phyloP scores from a whole-genome alignment of 2,329 filamentous ascomycete species.

The Dactylonectria estremocensis region DNA sequence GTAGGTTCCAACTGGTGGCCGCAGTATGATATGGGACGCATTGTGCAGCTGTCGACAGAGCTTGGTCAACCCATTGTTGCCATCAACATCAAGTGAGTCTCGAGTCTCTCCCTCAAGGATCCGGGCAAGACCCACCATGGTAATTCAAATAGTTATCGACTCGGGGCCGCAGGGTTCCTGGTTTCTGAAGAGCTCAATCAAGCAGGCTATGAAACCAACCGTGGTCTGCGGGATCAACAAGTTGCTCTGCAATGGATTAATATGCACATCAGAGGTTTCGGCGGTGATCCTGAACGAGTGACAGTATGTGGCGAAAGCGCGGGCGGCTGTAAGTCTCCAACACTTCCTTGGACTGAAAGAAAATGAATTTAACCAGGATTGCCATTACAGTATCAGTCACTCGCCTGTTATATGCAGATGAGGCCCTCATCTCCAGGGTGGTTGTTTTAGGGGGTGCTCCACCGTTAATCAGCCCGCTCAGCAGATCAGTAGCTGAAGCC shows the following conservation, averaged over 20 bases:
- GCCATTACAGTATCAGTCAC: neutral
- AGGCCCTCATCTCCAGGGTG: too few species aligned
- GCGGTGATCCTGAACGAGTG: constrained; percentile 24
- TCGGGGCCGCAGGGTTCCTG: constrained; percentile 33
- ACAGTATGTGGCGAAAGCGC: constrained; percentile 30
- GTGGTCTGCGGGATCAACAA: constrained; percentile 25
- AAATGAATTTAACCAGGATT: neutral
- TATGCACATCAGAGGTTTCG: constrained; percentile 29
- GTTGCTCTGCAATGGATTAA: constrained; percentile 28
- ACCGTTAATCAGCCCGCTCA: too few species aligned
- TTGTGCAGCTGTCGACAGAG: constrained; percentile 23
- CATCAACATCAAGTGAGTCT: constrained; percentile 32
- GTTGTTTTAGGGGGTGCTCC: too few species aligned
- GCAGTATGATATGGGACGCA: constrained; percentile 26
- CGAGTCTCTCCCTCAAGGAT: neutral
- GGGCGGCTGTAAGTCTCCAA: constrained; percentile 28
- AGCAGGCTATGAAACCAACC: constrained; percentile 25
- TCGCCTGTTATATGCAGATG: too few species aligned
- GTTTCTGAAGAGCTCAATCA: constrained; percentile 18
- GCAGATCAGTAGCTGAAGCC: too few species aligned
- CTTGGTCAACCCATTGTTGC: constrained; percentile 31
- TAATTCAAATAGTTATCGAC: constrained; percentile 29
- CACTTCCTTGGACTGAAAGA: neutral
- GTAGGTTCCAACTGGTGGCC: constrained; percentile 34
- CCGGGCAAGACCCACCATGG: neutral